Percentiles rank a stretch among this genome's conserved stretches.
phyloP scores from a whole-genome alignment of 306 rosid species.

The Adenanthera pavonina region DNA sequence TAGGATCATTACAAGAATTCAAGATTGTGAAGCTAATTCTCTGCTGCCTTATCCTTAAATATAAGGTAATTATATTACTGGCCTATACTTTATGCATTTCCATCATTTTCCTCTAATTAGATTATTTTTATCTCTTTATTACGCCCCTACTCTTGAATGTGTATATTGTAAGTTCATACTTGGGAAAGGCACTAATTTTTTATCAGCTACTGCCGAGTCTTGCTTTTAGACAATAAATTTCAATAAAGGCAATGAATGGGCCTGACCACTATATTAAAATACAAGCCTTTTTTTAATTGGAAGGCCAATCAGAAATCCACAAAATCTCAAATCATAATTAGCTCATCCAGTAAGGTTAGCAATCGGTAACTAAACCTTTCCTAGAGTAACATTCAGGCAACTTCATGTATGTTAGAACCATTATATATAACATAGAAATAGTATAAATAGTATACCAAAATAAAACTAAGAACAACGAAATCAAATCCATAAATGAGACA shows the following conservation, averaged over 20 bases:
- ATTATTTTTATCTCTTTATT: background rate
- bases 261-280: background rate
- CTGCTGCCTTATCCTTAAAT: background rate
- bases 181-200: background rate
- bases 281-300: background rate
- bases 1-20: background rate
- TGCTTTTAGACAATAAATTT: background rate
- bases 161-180: slow-evolving; percentile 4
- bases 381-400: background rate
- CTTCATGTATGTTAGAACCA: background rate
- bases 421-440: no score
- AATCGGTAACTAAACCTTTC: background rate
- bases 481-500: background rate
- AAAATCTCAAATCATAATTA: background rate
- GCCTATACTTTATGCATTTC: background rate
- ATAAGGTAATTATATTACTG: background rate
- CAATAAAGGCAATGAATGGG: background rate
- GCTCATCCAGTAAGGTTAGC: background rate
- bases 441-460: background rate
- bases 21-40: background rate
- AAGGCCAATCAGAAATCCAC: slow-evolving; percentile 1
- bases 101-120: background rate
- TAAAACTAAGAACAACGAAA: no score
- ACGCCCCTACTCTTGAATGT: background rate
- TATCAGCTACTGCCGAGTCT: background rate